Base-by-base conservation (phyloP, 176 grass and related monocot species). In the Oryza coarctata region DNA sequence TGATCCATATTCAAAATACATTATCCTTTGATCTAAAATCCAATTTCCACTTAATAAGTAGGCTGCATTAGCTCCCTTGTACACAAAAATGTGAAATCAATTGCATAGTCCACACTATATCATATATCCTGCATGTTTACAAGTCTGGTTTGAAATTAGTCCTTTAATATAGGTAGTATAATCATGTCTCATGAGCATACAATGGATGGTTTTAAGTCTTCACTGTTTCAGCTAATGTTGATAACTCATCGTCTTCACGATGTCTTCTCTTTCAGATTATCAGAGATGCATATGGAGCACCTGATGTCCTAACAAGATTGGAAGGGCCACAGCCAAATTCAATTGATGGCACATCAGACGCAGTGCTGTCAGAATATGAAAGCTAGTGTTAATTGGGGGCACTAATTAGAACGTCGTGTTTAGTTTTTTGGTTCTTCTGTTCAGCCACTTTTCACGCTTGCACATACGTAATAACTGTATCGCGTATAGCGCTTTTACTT, bases 281-380 rank as follows among this genome's bases (percentile, higher is more conserved):
- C 70, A 92, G 95, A 86, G 92, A 98, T 83, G 88, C 92, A 47
- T 81, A 82, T 71, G 95, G 95, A 84, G 88, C 92, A 68, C 95
- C 95, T 60, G 95, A 98, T 84, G 92, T 98, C 78, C 87, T 98
- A 62, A 98, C 92, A 55, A 94, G 85, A 76, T 72, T 94, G 58
- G 92, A 94, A 81, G 88, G 90, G 18, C 87, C 78, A 32, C 80
- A 80, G 6, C 70, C 85, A 35, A 73, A 39, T 25, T 47, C 76
- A 80, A 28, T 77, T 36, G 71, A 89, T 27, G 29, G 75, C 15
- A n/a, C 80, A 0, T 30, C 86, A 68, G 95, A 93, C n/a, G 62
- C 86, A 41, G 69, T 91, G 63, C 84, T 94, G n/a, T 58, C 90
- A 71, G 92, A 98, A 85, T 94, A 98, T 71, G 92, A 93, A 82